Conservation (phyloP, 768 basidiomycete species). For the Tephrocybe sp. region DNA sequence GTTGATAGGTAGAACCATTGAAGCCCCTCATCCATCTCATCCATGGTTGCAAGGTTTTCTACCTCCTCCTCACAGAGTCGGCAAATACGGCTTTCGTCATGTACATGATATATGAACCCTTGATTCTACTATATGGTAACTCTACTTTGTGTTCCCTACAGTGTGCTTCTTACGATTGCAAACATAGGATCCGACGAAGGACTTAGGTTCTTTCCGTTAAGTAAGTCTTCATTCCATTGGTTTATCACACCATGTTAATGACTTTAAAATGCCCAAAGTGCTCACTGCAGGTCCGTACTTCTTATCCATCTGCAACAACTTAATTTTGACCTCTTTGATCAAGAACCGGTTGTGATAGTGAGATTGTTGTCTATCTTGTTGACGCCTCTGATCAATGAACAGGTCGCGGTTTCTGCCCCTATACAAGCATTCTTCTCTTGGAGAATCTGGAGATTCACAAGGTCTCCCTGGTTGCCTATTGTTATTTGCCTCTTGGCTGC, state of each 20-base stretch:
- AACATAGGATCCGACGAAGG: conserved; percentile 3
- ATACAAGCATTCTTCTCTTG: conserved; percentile 24
- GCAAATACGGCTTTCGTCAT: conserved; percentile 21
- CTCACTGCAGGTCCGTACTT: neutral
- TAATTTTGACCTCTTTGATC: neutral
- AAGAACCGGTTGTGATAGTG: conserved; percentile 19
- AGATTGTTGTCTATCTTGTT: neutral
- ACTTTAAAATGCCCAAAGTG: neutral
- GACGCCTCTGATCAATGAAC: neutral
- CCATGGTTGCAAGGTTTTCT: conserved; percentile 17
- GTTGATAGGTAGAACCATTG: too few relatives aligned
- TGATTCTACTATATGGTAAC: conserved; percentile 21
- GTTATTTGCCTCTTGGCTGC: conserved; percentile 14
- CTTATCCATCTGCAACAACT: neutral
- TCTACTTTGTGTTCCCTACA: neutral
- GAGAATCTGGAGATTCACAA: conserved; percentile 18
- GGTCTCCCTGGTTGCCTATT: conserved; percentile 16
- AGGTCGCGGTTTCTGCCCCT: conserved; percentile 22
- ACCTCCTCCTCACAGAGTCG: conserved; percentile 25
- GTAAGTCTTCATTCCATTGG: neutral
- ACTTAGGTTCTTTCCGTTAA: conserved; percentile 6
- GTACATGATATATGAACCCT: conserved; percentile 23
- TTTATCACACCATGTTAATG: neutral
- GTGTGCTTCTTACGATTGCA: neutral
- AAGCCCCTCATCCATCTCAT: too few relatives aligned